These are phyloP conservation scores for Fusarium pseudograminearum DNA, from an alignment of 2,329 filamentous ascomycete species.

Conservation along the genomic window DNA sequence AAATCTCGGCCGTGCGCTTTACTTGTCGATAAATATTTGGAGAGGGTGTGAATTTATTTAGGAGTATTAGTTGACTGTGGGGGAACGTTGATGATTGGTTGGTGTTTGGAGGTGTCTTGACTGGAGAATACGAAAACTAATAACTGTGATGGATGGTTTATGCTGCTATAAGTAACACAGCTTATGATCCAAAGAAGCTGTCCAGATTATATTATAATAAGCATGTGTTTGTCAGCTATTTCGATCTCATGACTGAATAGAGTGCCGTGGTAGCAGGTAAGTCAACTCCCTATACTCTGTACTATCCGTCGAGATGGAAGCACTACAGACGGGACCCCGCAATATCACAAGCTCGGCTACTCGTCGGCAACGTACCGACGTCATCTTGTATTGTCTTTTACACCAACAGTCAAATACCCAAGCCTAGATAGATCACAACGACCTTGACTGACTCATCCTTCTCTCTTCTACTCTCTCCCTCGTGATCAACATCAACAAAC, in stretches of 20 bases:
- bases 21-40: conserved; percentile 26
- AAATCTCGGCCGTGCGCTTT: conserved; percentile 40
- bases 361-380: conserved; percentile 57
- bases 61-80: conserved; percentile 8
- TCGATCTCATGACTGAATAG: no score
- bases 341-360: conserved; percentile 70
- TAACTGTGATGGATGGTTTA: accelerated
- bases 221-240: neutral
- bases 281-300: no score
- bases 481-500: conserved; percentile 12
- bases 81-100: conserved; percentile 26
- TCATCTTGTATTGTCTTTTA: conserved; percentile 27
- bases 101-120: neutral
- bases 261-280: no score
- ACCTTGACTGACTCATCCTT: conserved; percentile 6
- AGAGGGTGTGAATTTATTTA: conserved; percentile 24
- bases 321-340: conserved; percentile 55
- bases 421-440: no score
- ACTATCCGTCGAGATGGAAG: no score
- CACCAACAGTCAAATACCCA: no score
- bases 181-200: neutral
- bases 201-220: neutral
- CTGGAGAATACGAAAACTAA: neutral
- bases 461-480: neutral
- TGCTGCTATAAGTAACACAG: neutral